A percentile compares a stretch with the other conserved stretches of the same genome.
These are phyloP conservation scores for Keithomyces neogunnii DNA, from an alignment of 2,329 filamentous ascomycete genomes.

Conservation along the genomic window DNA sequence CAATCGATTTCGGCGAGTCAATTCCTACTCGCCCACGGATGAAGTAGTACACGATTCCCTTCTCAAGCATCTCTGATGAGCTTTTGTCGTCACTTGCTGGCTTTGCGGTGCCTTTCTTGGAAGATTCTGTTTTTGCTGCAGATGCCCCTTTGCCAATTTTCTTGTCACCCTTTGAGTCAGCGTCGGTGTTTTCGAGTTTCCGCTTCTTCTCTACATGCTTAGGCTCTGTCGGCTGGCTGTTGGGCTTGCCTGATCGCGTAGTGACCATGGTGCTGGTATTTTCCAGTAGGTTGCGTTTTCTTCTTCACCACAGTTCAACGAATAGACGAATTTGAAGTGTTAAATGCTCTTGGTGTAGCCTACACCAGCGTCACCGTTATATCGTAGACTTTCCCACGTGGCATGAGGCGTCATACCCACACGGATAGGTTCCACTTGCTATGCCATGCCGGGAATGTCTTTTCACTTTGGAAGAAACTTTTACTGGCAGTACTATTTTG, in stretches of 20 bases:
- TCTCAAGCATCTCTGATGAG: conserved; percentile 56
- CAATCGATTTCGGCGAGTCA: conserved; percentile 57
- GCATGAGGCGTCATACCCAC: not conserved
- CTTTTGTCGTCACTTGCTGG: not conserved
- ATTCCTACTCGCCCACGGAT: conserved; percentile 68
- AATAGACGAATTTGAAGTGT: not conserved
- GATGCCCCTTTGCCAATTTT: not conserved
- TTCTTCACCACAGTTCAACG: not conserved
- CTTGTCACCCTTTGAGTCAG: not conserved
- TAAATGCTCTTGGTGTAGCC: not conserved
- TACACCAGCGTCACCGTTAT: not conserved
- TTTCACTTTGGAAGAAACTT: too few relatives aligned
- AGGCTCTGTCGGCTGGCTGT: not conserved
- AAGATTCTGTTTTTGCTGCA: not conserved
- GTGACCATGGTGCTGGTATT: not conserved
- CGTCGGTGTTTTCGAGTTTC: not conserved
- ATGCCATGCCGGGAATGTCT: too few relatives aligned
- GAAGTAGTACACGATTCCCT: conserved; percentile 89
- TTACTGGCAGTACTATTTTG: too few relatives aligned
- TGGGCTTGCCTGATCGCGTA: not conserved
- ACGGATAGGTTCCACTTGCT: conserved; percentile 6
- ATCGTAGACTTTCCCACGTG: not conserved
- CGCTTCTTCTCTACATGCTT: not conserved
- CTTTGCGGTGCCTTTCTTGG: not conserved
- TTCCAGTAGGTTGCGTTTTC: not conserved